Conservation (phyloP, 495 filamentous ascomycete species). For the Pseudomonodictys pantanalensis region DNA sequence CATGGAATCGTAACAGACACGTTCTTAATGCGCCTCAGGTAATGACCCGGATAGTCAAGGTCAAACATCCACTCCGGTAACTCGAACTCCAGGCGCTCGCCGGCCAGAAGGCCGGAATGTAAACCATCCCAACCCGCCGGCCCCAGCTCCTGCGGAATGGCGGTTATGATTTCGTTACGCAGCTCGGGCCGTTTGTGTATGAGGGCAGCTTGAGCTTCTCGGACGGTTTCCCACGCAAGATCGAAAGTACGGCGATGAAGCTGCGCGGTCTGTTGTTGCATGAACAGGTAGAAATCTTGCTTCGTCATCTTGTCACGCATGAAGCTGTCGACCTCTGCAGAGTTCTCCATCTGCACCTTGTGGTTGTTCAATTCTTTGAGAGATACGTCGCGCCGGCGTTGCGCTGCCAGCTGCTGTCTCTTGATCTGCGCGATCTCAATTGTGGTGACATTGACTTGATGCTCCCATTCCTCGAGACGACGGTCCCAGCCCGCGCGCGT, state of each 20-base stretch:
- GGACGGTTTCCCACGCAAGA: neutral
- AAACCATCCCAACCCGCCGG: no score
- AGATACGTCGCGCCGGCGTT: neutral
- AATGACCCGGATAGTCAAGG: no score
- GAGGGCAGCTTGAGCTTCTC: neutral
- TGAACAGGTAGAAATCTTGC: neutral
- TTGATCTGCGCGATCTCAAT: neutral
- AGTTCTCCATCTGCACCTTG: neutral
- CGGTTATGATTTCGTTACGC: no score
- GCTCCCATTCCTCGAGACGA: neutral
- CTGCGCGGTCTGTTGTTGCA: neutral
- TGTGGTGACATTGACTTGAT: neutral
- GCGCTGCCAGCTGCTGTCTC: neutral
- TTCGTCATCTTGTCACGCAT: neutral
- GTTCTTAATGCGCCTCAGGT: no score
- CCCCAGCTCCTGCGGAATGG: no score
- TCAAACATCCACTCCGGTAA: no score
- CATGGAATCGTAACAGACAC: no score
- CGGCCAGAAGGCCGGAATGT: no score
- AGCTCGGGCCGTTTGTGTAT: no score
- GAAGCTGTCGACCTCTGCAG: neutral
- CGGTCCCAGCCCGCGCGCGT: neutral
- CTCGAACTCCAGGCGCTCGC: no score
- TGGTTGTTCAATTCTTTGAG: constrained; percentile 1
- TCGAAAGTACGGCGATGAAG: neutral